A percentile compares a stretch with the other conserved stretches of the same genome.
phyloP scores from a whole-genome alignment of 768 basidiomycete species.

The Hygrocybe coccinea region DNA sequence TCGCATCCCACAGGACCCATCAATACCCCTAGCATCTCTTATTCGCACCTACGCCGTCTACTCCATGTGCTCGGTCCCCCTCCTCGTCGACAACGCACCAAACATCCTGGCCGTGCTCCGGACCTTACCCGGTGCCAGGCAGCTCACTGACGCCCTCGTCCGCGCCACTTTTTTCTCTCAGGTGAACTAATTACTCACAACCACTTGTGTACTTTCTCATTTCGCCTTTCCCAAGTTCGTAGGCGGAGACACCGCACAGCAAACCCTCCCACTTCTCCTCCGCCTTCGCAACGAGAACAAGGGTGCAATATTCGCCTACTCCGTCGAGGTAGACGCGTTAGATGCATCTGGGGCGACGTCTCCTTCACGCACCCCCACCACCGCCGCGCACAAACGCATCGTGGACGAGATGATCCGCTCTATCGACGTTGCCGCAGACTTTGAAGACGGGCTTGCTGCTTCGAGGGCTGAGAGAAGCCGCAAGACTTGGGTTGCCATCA shows the following conservation, averaged over 20 bases:
- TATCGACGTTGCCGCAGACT: conserved; percentile 76
- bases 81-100: conserved; percentile 73
- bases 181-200: conserved; percentile 34
- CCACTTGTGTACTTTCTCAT: neutral
- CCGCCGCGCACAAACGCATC: conserved; percentile 52
- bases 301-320: conserved; percentile 77
- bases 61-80: conserved; percentile 70
- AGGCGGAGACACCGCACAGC: conserved; percentile 76
- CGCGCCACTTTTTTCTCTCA: conserved; percentile 83
- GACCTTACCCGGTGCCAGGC: conserved; percentile 54
- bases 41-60: conserved; percentile 79
- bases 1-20: neutral
- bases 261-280: conserved; percentile 59
- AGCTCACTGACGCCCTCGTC: conserved; percentile 64
- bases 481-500: conserved; percentile 80
- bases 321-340: conserved; percentile 73
- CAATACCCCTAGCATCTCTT: conserved; percentile 5
- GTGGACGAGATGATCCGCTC: conserved; percentile 72
- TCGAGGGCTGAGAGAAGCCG: conserved; percentile 30
- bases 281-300: conserved; percentile 61
- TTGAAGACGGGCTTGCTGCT: conserved; percentile 51
- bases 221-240: conserved; percentile 60
- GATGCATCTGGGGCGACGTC: conserved; percentile 35
- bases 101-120: conserved; percentile 50
- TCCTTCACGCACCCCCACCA: conserved; percentile 17